Conservation (phyloP, 768 basidiomycete genomes). For the Panellus pusillus region DNA sequence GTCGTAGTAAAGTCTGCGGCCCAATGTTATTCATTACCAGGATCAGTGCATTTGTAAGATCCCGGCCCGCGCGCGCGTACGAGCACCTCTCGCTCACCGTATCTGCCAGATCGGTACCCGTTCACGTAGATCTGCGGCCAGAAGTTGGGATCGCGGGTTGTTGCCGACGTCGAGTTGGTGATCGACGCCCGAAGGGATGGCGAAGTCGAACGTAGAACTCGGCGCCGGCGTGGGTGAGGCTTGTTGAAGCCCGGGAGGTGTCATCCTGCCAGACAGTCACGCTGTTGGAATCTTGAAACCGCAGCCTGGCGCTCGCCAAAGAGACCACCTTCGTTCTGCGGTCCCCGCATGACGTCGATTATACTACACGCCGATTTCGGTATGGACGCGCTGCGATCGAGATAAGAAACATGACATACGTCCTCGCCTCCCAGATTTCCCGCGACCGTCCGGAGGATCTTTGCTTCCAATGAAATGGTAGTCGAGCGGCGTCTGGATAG, state of each 20-base stretch:
- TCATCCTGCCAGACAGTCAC: constrained; percentile 37
- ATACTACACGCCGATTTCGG: constrained; percentile 42
- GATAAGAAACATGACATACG: constrained; percentile 23
- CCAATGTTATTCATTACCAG: constrained; percentile 42
- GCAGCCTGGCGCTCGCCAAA: constrained; percentile 54
- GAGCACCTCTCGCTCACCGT: constrained; percentile 31
- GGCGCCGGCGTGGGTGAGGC: constrained; percentile 44
- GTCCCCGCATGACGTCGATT: constrained; percentile 49
- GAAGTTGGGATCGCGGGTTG: constrained; percentile 44
- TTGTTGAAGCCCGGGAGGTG: constrained; percentile 60
- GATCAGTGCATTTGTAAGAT: not conserved
- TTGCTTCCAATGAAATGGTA: constrained; percentile 46
- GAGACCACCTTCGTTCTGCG: constrained; percentile 61
- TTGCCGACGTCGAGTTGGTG: constrained; percentile 44
- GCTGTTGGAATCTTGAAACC: not conserved
- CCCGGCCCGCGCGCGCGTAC: too few species aligned
- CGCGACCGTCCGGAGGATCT: constrained; percentile 50
- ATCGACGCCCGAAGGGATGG: constrained; percentile 47
- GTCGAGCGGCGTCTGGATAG: constrained; percentile 47
- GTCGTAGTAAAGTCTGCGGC: constrained; percentile 47
- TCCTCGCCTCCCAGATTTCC: constrained; percentile 50
- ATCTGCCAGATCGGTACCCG: constrained; percentile 47
- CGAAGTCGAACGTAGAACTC: constrained; percentile 47
- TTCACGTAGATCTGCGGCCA: constrained; percentile 47
- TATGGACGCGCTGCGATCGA: not conserved